These are phyloP conservation scores for Mycosphaerella arachidis DNA, from an alignment of 2,329 filamentous ascomycete species.

Conservation along the genomic window DNA sequence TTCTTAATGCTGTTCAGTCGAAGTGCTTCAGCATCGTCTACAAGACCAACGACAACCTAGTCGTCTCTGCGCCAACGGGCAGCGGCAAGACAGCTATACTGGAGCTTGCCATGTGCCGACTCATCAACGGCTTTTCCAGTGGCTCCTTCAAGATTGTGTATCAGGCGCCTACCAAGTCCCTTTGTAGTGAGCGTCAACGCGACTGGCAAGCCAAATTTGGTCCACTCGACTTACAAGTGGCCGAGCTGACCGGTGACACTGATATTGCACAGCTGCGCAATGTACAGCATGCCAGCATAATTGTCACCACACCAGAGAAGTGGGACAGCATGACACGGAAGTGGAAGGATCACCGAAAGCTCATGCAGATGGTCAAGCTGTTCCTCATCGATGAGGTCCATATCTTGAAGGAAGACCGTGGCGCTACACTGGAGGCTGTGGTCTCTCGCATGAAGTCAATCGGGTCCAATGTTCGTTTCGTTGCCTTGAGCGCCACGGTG, in stretches of 20 bases:
- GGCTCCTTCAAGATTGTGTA: conserved; percentile 76
- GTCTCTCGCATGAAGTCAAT: conserved; percentile 84
- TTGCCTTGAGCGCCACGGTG: conserved; percentile 78
- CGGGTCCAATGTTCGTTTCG: conserved; percentile 68
- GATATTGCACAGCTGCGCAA: conserved; percentile 60
- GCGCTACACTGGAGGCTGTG: conserved; percentile 75
- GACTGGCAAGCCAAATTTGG: conserved; percentile 76
- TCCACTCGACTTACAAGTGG: conserved; percentile 62
- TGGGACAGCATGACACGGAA: conserved; percentile 87
- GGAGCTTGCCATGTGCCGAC: conserved; percentile 74
- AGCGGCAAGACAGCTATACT: conserved; percentile 80
- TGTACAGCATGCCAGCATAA: conserved; percentile 72
- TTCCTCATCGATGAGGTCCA: conserved; percentile 87
- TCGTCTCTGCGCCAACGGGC: conserved; percentile 76
- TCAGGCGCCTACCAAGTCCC: conserved; percentile 76
- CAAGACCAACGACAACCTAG: conserved; percentile 66
- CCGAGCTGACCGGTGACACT: conserved; percentile 79
- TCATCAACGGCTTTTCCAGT: conserved; percentile 54
- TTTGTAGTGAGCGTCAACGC: conserved; percentile 70
- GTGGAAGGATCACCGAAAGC: conserved; percentile 73
- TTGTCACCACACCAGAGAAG: conserved; percentile 84
- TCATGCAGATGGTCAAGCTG: conserved; percentile 71
- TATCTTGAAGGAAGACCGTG: conserved; percentile 73
- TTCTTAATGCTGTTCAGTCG: conserved; percentile 80
- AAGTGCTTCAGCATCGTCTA: conserved; percentile 69